Percentiles rank a stretch among this genome's conserved stretches.
phyloP scores from a whole-genome alignment of 1,284 basidiomycete species.

The Cryptococcus sp. region DNA sequence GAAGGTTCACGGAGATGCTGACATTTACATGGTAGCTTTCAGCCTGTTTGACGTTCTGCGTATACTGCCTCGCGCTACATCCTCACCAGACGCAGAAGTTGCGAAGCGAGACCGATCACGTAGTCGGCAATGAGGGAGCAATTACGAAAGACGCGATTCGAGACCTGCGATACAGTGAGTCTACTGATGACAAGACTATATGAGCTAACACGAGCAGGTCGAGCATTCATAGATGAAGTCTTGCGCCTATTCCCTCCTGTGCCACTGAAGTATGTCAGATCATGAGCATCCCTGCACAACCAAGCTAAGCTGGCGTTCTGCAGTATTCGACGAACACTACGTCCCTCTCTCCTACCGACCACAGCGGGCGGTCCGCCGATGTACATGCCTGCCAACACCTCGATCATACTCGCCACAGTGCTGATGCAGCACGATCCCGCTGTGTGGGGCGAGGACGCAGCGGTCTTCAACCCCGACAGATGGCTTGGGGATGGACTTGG shows the following conservation, averaged over 20 bases:
- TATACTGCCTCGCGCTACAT: constrained; percentile 33
- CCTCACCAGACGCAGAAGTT: constrained; percentile 21
- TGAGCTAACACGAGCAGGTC: constrained; percentile 19
- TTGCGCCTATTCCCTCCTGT: constrained; percentile 45
- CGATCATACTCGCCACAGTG: constrained; percentile 36
- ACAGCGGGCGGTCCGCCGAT: constrained; percentile 19
- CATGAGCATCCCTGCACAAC: background rate
- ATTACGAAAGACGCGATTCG: constrained; percentile 30
- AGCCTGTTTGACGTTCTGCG: constrained; percentile 35
- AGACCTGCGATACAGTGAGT: constrained; percentile 22
- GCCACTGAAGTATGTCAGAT: constrained; percentile 38
- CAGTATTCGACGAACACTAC: constrained; percentile 41
- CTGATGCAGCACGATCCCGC: constrained; percentile 33
- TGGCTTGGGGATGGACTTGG: constrained; percentile 26
- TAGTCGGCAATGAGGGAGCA: constrained; percentile 8
- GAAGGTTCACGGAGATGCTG: background rate
- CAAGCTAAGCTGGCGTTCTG: background rate
- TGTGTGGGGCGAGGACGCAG: constrained; percentile 41
- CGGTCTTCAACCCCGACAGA: constrained; percentile 34
- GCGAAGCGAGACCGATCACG: constrained; percentile 17
- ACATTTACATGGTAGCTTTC: constrained; percentile 25
- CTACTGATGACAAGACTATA: background rate
- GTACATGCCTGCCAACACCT: constrained; percentile 41
- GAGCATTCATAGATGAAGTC: constrained; percentile 42
- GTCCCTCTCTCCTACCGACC: constrained; percentile 32